Percentiles rank a stretch among this genome's conserved stretches.
Conservation (phyloP, 2,329 filamentous ascomycete species). For the Chrysoporthe puriensis region DNA sequence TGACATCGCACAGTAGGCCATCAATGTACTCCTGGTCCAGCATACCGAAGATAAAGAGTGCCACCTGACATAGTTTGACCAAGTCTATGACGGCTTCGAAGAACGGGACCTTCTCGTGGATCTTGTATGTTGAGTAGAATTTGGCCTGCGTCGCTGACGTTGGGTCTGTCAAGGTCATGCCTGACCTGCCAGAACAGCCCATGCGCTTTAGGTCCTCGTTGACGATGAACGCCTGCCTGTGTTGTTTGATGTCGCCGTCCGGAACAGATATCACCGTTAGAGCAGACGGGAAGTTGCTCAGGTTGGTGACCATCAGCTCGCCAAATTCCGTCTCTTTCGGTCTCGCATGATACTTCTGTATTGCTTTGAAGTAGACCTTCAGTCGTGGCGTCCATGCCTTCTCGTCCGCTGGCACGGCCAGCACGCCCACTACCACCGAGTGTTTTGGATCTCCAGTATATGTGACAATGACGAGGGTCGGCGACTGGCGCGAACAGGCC, state of each 20-base stretch:
- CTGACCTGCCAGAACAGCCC: constrained; percentile 87
- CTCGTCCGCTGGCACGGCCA: constrained; percentile 82
- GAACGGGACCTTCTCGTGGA: constrained; percentile 79
- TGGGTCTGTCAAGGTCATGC: constrained; percentile 78
- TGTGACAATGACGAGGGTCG: constrained; percentile 88
- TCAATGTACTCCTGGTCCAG: constrained; percentile 89
- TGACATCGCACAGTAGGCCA: constrained; percentile 89
- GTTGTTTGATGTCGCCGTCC: constrained; percentile 79
- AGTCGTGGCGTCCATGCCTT: constrained; percentile 77
- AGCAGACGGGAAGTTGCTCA: constrained; percentile 88
- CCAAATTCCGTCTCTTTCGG: constrained; percentile 82
- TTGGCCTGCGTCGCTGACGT: constrained; percentile 84
- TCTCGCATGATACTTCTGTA: constrained; percentile 83
- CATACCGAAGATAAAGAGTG: constrained; percentile 85
- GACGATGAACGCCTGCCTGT: constrained; percentile 85
- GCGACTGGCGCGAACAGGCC: constrained; percentile 89
- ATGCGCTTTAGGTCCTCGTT: constrained; percentile 93
- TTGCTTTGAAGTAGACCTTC: constrained; percentile 81
- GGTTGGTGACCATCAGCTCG: constrained; percentile 89
- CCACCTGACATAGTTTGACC: constrained; percentile 88
- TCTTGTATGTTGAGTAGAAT: constrained; percentile 88
- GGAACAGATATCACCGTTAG: constrained; percentile 91
- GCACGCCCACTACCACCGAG: constrained; percentile 75
- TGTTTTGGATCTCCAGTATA: constrained; percentile 88
- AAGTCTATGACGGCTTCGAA: constrained; percentile 82